Conservation (phyloP, 2,329 filamentous ascomycete genomes). For the Phialophora macrospora region DNA sequence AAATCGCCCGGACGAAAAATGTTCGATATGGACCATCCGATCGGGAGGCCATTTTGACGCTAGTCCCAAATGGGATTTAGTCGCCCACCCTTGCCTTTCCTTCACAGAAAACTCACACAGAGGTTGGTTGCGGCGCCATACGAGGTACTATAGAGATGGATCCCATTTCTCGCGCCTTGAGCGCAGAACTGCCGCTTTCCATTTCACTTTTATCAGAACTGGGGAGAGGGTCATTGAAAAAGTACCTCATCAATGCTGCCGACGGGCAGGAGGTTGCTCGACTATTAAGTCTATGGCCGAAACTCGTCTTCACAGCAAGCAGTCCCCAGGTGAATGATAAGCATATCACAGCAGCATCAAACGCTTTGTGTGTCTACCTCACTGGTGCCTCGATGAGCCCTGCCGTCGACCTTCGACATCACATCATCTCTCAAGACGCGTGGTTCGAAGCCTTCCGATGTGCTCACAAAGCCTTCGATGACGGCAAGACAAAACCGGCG, state of each 20-base stretch:
- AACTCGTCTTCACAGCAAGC: constrained; percentile 49
- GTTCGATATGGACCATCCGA: constrained; percentile 8
- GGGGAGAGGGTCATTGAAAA: constrained; percentile 26
- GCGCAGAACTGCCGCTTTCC: constrained; percentile 24
- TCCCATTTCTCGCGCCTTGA: constrained; percentile 40
- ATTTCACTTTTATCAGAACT: constrained; percentile 30
- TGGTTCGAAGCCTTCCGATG: constrained; percentile 51
- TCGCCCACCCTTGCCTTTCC: background rate
- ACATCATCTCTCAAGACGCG: constrained; percentile 44
- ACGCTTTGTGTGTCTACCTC: constrained; percentile 52
- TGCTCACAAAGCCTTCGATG: constrained; percentile 49
- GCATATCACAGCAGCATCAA: constrained; percentile 52
- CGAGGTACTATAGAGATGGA: constrained; percentile 22
- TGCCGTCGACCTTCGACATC: constrained; percentile 41
- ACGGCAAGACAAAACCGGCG: constrained; percentile 52
- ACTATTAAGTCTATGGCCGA: constrained; percentile 46
- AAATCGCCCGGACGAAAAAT: constrained; percentile 21
- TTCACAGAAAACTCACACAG: background rate
- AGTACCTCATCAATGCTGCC: constrained; percentile 12
- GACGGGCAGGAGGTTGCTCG: constrained; percentile 14
- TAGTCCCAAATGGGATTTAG: background rate
- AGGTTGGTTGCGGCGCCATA: background rate
- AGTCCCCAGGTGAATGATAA: constrained; percentile 45
- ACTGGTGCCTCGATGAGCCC: constrained; percentile 46
- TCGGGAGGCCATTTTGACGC: background rate